Conservation (phyloP, 352 stramenopile genomes). For the Phytophthora ohioensis region DNA sequence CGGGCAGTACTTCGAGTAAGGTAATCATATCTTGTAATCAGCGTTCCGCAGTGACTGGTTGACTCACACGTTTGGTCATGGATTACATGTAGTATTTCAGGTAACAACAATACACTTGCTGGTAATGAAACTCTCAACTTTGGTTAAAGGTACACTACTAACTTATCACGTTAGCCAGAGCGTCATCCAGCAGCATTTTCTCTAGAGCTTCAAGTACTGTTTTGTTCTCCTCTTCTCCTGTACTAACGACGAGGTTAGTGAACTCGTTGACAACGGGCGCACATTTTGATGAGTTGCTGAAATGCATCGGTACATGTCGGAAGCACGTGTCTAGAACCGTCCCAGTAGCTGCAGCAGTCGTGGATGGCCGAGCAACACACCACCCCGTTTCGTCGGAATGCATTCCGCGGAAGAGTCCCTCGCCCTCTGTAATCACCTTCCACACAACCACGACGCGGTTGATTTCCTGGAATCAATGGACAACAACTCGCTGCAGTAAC, state of each 20-base stretch:
- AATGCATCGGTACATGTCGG: constrained; percentile 42
- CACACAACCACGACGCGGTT: constrained; percentile 70
- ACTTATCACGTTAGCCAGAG: constrained; percentile 12
- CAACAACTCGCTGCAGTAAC: constrained; percentile 38
- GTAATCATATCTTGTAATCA: too few relatives aligned
- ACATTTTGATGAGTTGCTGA: constrained; percentile 16
- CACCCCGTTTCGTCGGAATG: constrained; percentile 46
- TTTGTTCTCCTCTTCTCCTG: constrained; percentile 35
- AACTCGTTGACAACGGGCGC: constrained; percentile 36
- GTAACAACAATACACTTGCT: too few relatives aligned
- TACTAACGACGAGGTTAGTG: constrained; percentile 31
- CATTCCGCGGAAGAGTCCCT: constrained; percentile 37
- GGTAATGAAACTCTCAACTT: too few relatives aligned
- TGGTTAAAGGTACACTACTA: not conserved
- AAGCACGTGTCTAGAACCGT: constrained; percentile 43
- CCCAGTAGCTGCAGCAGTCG: not conserved
- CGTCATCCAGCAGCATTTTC: constrained; percentile 36
- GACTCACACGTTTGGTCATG: too few relatives aligned
- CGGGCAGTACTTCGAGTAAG: too few relatives aligned
- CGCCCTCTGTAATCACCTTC: constrained; percentile 60
- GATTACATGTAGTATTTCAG: too few relatives aligned
- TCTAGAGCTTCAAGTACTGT: constrained; percentile 25
- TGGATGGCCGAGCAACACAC: constrained; percentile 27
- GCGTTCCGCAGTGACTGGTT: too few relatives aligned
- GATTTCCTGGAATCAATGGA: constrained; percentile 54